Evolutionary conservation across 2,329 filamentous ascomycete genomes (phyloP).

Genomic region (Gnomoniopsis smithogilvyi): DNA sequence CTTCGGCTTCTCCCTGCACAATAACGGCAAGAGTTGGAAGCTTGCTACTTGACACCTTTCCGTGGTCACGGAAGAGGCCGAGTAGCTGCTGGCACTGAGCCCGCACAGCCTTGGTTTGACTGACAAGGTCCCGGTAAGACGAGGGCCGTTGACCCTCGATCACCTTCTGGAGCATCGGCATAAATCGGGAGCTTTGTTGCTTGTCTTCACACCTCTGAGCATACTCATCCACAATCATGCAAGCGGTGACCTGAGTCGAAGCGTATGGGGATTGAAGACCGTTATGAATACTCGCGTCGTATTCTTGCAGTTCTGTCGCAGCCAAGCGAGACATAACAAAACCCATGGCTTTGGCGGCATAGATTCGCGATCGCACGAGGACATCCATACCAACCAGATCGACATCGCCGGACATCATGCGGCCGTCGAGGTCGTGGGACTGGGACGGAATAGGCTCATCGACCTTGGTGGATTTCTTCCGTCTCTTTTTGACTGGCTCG

Average conservation of each 20-base stretch:
- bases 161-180: slow-evolving; percentile 66
- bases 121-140: slow-evolving; percentile 87
- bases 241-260: slow-evolving; percentile 80
- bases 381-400: slow-evolving; percentile 89
- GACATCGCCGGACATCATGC: slow-evolving; percentile 96
- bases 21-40: slow-evolving; percentile 83
- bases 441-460: slow-evolving; percentile 65
- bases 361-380: slow-evolving; percentile 85
- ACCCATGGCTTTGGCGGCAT: slow-evolving; percentile 81
- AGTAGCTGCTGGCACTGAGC: slow-evolving; percentile 89
- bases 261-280: slow-evolving; percentile 72
- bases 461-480: slow-evolving; percentile 79
- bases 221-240: slow-evolving; percentile 85
- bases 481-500: slow-evolving; percentile 68
- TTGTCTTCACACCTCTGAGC: slow-evolving; percentile 55
- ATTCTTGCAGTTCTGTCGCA: slow-evolving; percentile 56
- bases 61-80: slow-evolving; percentile 87
- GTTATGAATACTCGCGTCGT: slow-evolving; percentile 62
- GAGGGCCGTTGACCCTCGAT: slow-evolving; percentile 77
- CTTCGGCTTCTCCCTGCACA: slow-evolving; percentile 88
- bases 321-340: slow-evolving; percentile 77
- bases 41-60: slow-evolving; percentile 71
- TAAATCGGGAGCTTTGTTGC: slow-evolving; percentile 55
- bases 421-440: slow-evolving; percentile 94
- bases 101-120: slow-evolving; percentile 82